Conservation (phyloP, 768 basidiomycete genomes). For the Cystobasidium tubakii region DNA sequence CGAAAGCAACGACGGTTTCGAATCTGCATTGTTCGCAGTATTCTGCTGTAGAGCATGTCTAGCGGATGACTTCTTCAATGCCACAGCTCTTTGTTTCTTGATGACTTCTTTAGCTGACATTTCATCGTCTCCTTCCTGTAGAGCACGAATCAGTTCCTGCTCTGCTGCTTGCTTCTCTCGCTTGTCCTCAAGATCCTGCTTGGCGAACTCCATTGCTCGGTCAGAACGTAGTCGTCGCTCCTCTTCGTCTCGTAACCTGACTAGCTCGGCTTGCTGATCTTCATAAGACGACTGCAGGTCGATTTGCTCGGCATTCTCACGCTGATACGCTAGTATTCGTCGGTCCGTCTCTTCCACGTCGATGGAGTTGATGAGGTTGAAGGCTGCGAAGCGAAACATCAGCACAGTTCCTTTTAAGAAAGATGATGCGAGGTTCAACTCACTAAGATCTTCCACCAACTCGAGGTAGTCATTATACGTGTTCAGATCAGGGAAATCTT, state of each 20-base stretch:
- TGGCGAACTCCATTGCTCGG: conserved; percentile 35
- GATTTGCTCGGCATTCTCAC: conserved; percentile 73
- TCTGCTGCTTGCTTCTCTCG: conserved; percentile 65
- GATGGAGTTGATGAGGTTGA: conserved; percentile 88
- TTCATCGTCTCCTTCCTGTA: conserved; percentile 39
- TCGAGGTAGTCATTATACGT: conserved; percentile 94
- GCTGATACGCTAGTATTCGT: conserved; percentile 69
- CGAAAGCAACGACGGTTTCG: not conserved
- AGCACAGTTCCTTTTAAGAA: not conserved
- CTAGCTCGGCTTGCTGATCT: conserved; percentile 63
- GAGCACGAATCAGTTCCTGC: conserved; percentile 37
- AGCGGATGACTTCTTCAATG: conserved; percentile 33
- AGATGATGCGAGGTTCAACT: conserved; percentile 43
- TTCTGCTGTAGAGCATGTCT: conserved; percentile 27
- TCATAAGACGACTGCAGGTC: conserved; percentile 68
- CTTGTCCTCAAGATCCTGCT: conserved; percentile 42
- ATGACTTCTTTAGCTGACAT: conserved; percentile 47
- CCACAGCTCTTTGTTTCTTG: conserved; percentile 16
- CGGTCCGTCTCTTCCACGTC: conserved; percentile 74
- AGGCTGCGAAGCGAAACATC: conserved; percentile 57
- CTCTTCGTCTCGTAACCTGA: conserved; percentile 64
- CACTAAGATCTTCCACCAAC: conserved; percentile 85
- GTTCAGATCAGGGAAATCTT: conserved; percentile 74
- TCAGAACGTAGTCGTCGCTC: conserved; percentile 53
- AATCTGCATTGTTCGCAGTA: conserved; percentile 10